Evolutionary conservation across 257 asterid species (phyloP).

Genomic region (Nicotiana tabacum): DNA sequence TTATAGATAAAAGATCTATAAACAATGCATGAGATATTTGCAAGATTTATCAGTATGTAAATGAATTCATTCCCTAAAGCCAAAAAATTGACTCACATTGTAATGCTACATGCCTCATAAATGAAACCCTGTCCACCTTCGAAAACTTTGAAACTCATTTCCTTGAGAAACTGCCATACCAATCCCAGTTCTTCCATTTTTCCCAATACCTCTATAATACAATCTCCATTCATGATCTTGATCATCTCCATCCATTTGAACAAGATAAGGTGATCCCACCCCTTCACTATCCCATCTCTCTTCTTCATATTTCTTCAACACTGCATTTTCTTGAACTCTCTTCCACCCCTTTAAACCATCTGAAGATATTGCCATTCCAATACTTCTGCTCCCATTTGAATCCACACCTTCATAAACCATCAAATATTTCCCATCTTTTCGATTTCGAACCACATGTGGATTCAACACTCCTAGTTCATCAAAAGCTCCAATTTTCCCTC

Average conservation of each 20-base stretch:
- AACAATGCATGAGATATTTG: background rate
- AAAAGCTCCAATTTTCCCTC: conserved; percentile 40
- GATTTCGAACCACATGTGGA: conserved; percentile 47
- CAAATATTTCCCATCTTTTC: conserved; percentile 58
- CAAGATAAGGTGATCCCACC: conserved; percentile 73
- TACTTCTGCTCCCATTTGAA: conserved; percentile 40
- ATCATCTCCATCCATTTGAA: conserved; percentile 63
- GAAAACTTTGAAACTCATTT: conserved; percentile 28
- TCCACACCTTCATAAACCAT: conserved; percentile 84
- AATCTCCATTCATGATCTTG: conserved; percentile 69
- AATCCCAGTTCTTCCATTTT: conserved; percentile 64
- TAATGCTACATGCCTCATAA: conserved; percentile 25
- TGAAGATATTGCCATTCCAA: conserved; percentile 55
- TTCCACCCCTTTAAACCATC: conserved; percentile 83
- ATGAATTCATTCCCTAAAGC: background rate
- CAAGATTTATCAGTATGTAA: background rate
- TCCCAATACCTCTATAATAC: conserved; percentile 76
- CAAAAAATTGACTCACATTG: background rate
- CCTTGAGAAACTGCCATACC: conserved; percentile 75
- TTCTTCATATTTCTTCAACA: conserved; percentile 34
- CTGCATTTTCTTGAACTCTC: conserved; percentile 41
- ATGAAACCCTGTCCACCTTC: conserved; percentile 65
- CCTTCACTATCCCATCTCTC: conserved; percentile 84
- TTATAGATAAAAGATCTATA: background rate
- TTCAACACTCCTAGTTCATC: conserved; percentile 58